These are phyloP conservation scores for Sungouiella thailandica DNA, from an alignment of 805 yeast genomes.

Conservation along the genomic window DNA sequence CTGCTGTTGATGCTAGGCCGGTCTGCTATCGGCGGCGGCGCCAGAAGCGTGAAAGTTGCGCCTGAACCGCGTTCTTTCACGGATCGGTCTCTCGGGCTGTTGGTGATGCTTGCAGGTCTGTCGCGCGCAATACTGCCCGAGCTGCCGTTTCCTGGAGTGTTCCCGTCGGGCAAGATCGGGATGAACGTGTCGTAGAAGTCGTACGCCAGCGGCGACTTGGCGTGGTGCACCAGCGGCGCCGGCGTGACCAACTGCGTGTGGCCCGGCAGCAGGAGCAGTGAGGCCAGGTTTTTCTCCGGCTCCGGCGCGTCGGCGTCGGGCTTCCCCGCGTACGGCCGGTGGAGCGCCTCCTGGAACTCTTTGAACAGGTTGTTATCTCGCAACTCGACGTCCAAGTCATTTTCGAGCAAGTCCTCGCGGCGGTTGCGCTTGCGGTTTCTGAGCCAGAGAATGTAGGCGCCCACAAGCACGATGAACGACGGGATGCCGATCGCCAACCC, in stretches of 20 bases:
- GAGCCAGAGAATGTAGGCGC: conserved; percentile 21
- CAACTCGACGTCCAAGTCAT: conserved; percentile 31
- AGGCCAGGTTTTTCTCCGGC: not conserved
- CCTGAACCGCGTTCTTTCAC: too few species aligned
- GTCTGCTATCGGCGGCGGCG: conserved; percentile 10
- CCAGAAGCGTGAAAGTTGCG: too few species aligned
- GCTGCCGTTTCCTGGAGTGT: not conserved
- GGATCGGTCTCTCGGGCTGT: conserved; percentile 2
- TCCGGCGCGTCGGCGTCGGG: not conserved
- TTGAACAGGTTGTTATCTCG: conserved; percentile 32
- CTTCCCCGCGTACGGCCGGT: conserved; percentile 15
- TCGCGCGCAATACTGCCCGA: not conserved
- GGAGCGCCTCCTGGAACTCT: conserved; percentile 35
- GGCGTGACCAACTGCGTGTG: conserved; percentile 1
- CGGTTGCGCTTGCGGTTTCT: conserved; percentile 27
- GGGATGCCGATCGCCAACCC: conserved; percentile 42
- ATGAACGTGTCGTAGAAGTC: conserved; percentile 41
- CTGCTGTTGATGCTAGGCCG: conserved; percentile 10
- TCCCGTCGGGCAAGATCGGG: conserved; percentile 27
- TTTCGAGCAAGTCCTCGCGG: conserved; percentile 25
- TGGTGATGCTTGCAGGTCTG: too few species aligned
- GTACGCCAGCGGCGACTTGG: conserved; percentile 26
- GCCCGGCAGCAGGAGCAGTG: not conserved
- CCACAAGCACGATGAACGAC: conserved; percentile 23
- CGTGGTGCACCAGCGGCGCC: conserved; percentile 4